Percentiles rank a stretch among this genome's conserved stretches.
phyloP scores from a whole-genome alignment of 1,284 basidiomycete species.

The Puccinia brachypodii region DNA sequence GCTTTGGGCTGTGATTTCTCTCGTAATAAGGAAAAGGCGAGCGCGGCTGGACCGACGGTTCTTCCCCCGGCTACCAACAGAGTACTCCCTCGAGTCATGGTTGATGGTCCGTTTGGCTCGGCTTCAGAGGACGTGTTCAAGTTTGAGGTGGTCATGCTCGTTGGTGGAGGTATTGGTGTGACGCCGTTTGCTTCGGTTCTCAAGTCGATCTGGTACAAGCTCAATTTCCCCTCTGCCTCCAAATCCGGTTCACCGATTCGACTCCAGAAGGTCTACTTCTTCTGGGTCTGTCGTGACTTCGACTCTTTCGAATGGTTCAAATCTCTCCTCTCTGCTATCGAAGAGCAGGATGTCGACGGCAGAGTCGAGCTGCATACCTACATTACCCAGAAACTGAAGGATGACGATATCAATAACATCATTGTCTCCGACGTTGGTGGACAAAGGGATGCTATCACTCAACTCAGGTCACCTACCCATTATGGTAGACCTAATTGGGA shows the following conservation, averaged over 20 bases:
- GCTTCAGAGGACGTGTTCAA: slow-evolving; percentile 82
- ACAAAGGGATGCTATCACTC: slow-evolving; percentile 81
- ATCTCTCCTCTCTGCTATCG: slow-evolving; percentile 82
- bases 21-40: slow-evolving; percentile 56
- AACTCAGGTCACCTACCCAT: slow-evolving; percentile 81
- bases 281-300: slow-evolving; percentile 55
- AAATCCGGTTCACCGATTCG: slow-evolving; percentile 52
- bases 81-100: slow-evolving; percentile 80
- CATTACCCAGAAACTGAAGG: slow-evolving; percentile 79
- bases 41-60: slow-evolving; percentile 62
- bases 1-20: slow-evolving; percentile 79
- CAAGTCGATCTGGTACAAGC: slow-evolving; percentile 91
- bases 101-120: slow-evolving; percentile 59
- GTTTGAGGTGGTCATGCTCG: slow-evolving; percentile 36
- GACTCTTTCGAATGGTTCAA: slow-evolving; percentile 82
- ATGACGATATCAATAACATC: slow-evolving; percentile 85
- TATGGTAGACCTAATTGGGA: slow-evolving; percentile 77
- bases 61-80: slow-evolving; percentile 66
- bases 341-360: slow-evolving; percentile 79
- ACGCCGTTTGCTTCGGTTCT: slow-evolving; percentile 88
- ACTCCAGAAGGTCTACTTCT: slow-evolving; percentile 58
- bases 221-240: slow-evolving; percentile 65
- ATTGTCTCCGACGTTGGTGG: slow-evolving; percentile 79
- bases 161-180: slow-evolving; percentile 75
- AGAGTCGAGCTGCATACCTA: slow-evolving; percentile 74